Evolutionary conservation across 257 asterid species (phyloP), one percentile per base, ranked within the genome.

Genomic region (Oldenlandia corymbosa): DNA sequence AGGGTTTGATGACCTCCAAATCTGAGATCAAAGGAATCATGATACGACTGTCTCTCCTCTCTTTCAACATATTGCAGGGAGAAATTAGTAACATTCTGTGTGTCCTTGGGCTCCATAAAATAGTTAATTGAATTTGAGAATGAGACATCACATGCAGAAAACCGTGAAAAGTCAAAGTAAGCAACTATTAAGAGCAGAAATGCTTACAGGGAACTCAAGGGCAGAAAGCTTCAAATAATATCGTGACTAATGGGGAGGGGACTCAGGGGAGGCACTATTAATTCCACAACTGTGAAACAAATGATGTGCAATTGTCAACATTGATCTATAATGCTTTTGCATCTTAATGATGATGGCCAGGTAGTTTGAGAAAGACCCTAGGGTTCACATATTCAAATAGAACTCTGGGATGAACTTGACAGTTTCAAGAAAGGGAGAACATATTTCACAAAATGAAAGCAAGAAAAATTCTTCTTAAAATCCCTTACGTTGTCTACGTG

Each of bases 1-100:
- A 83, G 81, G 45, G 85, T 81, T 68, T 80, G 96, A 72, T 90
- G 90, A 53, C 99, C 99, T 65, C 96, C 96, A 81, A 93, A 93
- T 68, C 79, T 80, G 69, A 81, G 85, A 68, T 76, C 77, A 66
- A 60, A 68, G 24, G 77, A 36, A 66, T 64, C 76, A 68, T 42
- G 60, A 20, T 50, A 63, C 50, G 56, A 71, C 69, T 58, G 47
- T 70, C 46, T 73, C 60, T 79, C 77, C 75, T 90, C 97, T 71
- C 80, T 81, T 75, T 79, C 79, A 66, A 84, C 78, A 77, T 83
- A 93, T 9, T 73, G 82, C 86, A 83, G 74, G 39, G 94, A 75
- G 83, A 90, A 93, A 69, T 68, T 83, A 67, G 84, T 56, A 71
- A 83, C 79, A 79, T 90, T 84, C 67, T 46, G 65, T 23, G 71